Base-by-base conservation (phyloP, 805 yeast species). In the Torulaspora franciscae region DNA sequence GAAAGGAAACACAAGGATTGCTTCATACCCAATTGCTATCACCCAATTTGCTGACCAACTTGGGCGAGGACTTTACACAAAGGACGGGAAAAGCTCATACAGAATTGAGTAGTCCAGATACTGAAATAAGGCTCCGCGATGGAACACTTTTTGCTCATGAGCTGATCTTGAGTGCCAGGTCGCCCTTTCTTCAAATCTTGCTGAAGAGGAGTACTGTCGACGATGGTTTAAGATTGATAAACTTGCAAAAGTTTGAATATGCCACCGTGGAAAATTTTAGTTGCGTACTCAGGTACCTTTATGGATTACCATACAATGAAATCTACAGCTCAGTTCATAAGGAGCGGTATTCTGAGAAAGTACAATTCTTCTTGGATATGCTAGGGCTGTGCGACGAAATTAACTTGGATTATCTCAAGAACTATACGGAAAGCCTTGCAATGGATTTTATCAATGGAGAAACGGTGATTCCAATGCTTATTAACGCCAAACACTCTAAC, bases 381-480 rank as follows among this genome's bases (percentile, higher is more conserved):
- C 68, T 85, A 43, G 80, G 76, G 42, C 60, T 78, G 3, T 65
- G 85, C 3, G 90, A 86, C 57, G 82, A 81, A 52, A 60, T 88
- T 7, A 60, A 85, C 51, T 55, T 86, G 25, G 71, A 74, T 26
- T 79, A 76, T 10, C 67, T 87, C 35, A 80, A 80, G 47, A 74
- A 76, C 34, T 64, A 78, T 28, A 75, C 87, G 41, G 89, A 89
- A 56, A 59, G 77, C 29, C 73, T 73, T 32, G 63, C 85, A 14
- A 74, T 77, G 45, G 81, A 77, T 48, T 75, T 76, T 35, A 73
- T 83, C 14, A 64, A 61, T 17, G 64, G 79, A 8, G 85, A 83
- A 14, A 85, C 84, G 54, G 86, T 83, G 1, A 65, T 78, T 9
- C 46, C 72, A 0, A 57, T 88, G 10, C 56, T 85, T 10, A 65